Evolutionary conservation across 2,329 filamentous ascomycete genomes (phyloP), one percentile per base, ranked within the genome.

Genomic region (Macroventuria anomochaeta): DNA sequence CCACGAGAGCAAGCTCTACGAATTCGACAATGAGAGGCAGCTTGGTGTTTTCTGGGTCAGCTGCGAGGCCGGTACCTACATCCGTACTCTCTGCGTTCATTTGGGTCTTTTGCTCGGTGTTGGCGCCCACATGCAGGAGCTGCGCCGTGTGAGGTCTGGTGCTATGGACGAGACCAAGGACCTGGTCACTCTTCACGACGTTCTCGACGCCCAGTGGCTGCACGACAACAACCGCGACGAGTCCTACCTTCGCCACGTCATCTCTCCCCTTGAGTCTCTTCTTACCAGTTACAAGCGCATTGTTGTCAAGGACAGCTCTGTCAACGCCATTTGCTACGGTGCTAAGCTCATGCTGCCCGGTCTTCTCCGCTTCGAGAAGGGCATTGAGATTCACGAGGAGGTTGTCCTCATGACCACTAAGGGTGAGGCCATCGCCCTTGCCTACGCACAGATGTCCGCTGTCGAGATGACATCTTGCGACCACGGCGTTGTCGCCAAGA

Each of bases 301-400:
- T 62, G 93, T 99, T 20, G 93, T 99, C 73, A 99, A 99, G 85
- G 95, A 96, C 76, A 93, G 88, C 69, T 90, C 90, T 23, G 93
- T 99, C 69, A 97, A 97, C 75, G 95, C 95, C 55, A 92, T 99
- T 53, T 97, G 93, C 84, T 97, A 97, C 77, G 95, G 95, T 79
- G 95, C 95, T 40, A 97, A 97, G 83, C 87, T 99, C 61, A 99
- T 97, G 95, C 89, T 97, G 79, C 95, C 95, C 41, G 95, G 95
- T 80, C 84, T 99, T 49, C 80, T 99, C 61, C 87, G 95, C 74
- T 97, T 96, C 76, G 93, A 97, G 82, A 81, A 88, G 66, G 90
- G 85, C 59, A 96, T 97, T 74, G 92, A 97, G 77, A 86, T 95
- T 59, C 88, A 96, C 75, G 95, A 99, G 76, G 95, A 99, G 80